Evolutionary conservation across 1,284 basidiomycete genomes (phyloP), one percentile per base, ranked within the genome.

Genomic region (Leccinum fallax): DNA sequence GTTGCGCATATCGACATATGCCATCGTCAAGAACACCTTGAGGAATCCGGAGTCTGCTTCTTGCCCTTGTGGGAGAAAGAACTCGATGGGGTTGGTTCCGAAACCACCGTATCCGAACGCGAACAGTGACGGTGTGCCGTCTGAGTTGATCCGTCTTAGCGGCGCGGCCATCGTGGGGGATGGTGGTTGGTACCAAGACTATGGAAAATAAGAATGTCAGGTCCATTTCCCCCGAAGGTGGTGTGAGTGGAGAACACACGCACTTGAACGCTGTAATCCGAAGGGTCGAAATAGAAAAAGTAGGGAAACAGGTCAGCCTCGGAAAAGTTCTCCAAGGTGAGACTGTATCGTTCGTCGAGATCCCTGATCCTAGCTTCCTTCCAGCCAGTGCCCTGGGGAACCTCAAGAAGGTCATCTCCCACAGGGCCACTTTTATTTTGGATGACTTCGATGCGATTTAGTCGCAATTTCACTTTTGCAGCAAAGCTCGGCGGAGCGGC

Each of bases 261-360:
- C 2, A 71, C 68, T 13, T 63, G 53, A 28, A 71, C 15, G 38
- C 60, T 54, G 5, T 71, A 70, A 48, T 71, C 68, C 5, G 61
- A 70, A 5, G 69, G 69, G 9, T 69, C 70, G 19, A 69, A 67
- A 51, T 71, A 69, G 59, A 71, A 69, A 21, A 69, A 16, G 53
- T 71, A 69, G 13, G 70, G 68, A 9, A 68, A 69, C 3, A 71
- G 56, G 48, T 71, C 66, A 24, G 58, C 59, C 0, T 64, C 51
- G n/a, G 68, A 71, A 21, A 0, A 34, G 52, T 69, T 69, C 53
- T 69, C 62, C 54, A 70, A 55, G 30, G 66, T 69, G n/a, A 69
- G 51, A 11, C 68, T 53, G 19, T 71, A 71, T 8, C 7, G 52
- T 4, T 21, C 6, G 3, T 54, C 24, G 7, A 70, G 53, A 28